Conservation (phyloP, 2,329 filamentous ascomycete species). For the Trichophyton mentagrophytes region DNA sequence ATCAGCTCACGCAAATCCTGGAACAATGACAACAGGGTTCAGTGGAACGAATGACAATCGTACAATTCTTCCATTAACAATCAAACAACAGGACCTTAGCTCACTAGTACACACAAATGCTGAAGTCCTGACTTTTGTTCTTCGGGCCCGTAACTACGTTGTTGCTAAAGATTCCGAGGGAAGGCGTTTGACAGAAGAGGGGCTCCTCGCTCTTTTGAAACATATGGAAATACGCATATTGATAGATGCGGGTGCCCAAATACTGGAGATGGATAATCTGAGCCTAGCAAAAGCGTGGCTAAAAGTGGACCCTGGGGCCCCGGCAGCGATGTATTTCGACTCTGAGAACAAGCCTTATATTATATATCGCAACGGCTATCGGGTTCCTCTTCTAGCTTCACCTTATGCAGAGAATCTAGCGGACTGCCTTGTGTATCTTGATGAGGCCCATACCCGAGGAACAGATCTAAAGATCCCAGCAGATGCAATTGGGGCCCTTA, state of each 20-base stretch:
- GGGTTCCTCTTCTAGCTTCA: constrained; percentile 38
- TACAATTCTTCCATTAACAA: constrained; percentile 43
- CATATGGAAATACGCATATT: constrained; percentile 43
- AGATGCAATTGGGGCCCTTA: constrained; percentile 49
- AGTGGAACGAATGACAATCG: constrained; percentile 56
- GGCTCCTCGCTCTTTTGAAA: constrained; percentile 32
- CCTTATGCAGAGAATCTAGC: constrained; percentile 43
- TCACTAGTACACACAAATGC: constrained; percentile 54
- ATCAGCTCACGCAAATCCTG: constrained; percentile 17
- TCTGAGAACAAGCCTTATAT: constrained; percentile 10
- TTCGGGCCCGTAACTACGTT: constrained; percentile 38
- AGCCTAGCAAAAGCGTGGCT: constrained; percentile 43
- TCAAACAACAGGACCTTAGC: constrained; percentile 44
- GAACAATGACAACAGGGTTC: constrained; percentile 45
- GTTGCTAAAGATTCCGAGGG: constrained; percentile 7
- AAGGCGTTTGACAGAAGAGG: constrained; percentile 8
- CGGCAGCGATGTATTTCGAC: constrained; percentile 11
- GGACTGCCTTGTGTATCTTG: constrained; percentile 49
- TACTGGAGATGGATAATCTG: constrained; percentile 50
- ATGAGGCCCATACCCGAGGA: constrained; percentile 54
- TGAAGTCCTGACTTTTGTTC: constrained; percentile 46
- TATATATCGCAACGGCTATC: constrained; percentile 8
- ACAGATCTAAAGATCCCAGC: constrained; percentile 49
- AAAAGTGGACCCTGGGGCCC: constrained; percentile 3
- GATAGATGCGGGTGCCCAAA: constrained; percentile 57